Base-by-base conservation (phyloP, 176 grass and related monocot species). In the Aegilops umbellulata region DNA sequence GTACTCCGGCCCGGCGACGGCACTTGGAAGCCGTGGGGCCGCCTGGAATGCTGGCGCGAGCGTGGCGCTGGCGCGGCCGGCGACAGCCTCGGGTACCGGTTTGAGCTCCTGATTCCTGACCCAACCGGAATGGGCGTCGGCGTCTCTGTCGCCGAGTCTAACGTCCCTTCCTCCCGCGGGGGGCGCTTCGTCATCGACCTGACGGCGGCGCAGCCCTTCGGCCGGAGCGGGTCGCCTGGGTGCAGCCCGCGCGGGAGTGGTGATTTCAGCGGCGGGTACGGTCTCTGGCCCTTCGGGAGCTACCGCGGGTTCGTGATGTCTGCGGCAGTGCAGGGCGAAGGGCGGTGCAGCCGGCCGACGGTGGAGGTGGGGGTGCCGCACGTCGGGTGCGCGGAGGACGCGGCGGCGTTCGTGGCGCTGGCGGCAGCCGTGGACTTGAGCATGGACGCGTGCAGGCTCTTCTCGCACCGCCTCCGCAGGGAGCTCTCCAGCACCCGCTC, bases 241-340 rank as follows among this genome's bases (percentile, higher is more conserved):
- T 89, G 86, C 83, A 93, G 91, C 88, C 86, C 93, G 0, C 47
- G 88, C 6, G 93, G 91, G 1, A 91, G 86, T 66, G 84, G 89
- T 44, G 91, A 93, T 47, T 82, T 86, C 34, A 74, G 70, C 13
- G 70, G 70, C 39, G 85, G 85, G 2, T 60, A 87, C 76, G 73
- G 88, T 14, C 64, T 86, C 2, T 95, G 94, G 94, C 94, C 91
- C 3, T 93, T 89, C 81, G 76, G 83, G 16, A 82, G 25, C 53
- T 95, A 89, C 82, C 78, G 91, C 3, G 91, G 94, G 2, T 95
- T 95, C 74, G 91, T 95, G n/a, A 95, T 93, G 94, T 91, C 91
- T 13, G 86, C 84, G 1, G 88, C 74, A 4, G 89, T 95, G 41
- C 86, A 86, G 65, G 89, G 94, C 1, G 82, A 96, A 15, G 91